Evolutionary conservation across 2,329 filamentous ascomycete genomes (phyloP), one percentile per base, ranked within the genome.

Genomic region (Didymella lethalis): DNA sequence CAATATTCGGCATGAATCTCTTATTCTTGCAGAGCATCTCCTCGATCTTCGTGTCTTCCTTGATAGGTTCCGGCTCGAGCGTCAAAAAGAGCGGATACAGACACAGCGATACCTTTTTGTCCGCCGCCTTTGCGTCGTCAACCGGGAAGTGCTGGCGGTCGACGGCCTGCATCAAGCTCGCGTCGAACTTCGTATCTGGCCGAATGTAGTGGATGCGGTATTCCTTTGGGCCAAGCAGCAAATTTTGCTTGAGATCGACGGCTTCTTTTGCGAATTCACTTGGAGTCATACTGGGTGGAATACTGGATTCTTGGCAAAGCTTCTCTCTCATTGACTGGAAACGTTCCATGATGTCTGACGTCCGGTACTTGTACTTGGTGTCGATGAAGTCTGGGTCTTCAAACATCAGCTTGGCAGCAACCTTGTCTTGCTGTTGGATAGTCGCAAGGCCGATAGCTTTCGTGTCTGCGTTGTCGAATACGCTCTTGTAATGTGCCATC

Each of bases 161-260:
- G 23, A 59, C 54, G 2, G 61, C 60, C 7, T 40, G 18, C 66
- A 68, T 69, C 41, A 57, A 62, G 5, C 11, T 10, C 0, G 49
- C 16, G 28, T 66, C 41, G 44, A 63, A 69, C 3, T 1, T 2
- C 2, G 25, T 46, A 1, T 50, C 64, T 1, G 64, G 62, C 3
- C 20, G 29, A 25, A 44, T 54, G 36, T 58, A 64, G 18, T 54
- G 48, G 18, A 67, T 55, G 26, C 56, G 57, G 41, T 64, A 66
- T 0, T 59, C 45, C 23, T 51, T 36, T 1, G 62, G 54, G 32
- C 61, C 62, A 0, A 65, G 48, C 53, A 66, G 36, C 1, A 67
- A 52, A 0, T 10, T 18, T 20, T 59, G 50, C 20, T 64, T 67
- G 23, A 69, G 32, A 3, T 54, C 10, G 2, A 66, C 26, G 1